Base-by-base conservation (phyloP, 805 yeast species). In the Kregervanrija pseudodelftensis region DNA sequence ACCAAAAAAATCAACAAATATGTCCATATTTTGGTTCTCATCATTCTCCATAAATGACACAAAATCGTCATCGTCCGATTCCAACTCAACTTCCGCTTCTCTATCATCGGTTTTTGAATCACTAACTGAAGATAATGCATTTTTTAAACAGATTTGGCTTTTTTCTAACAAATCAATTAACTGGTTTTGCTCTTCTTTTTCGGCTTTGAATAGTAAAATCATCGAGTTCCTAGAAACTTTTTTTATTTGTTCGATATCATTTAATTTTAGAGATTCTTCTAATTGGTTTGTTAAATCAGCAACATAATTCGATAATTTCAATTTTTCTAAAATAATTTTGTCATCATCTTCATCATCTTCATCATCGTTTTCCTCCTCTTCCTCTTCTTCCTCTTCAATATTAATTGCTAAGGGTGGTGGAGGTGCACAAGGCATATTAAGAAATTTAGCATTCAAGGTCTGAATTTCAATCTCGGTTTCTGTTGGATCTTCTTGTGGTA, bases 61-160 rank as follows among this genome's bases (percentile, higher is more conserved):
- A 13, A 47, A 15, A 22, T 47, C 49, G 7, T 51, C 51, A 5
- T 40, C 44, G 4, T 47, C 50, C n/a, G 43, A 22, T 17, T 49
- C 45, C 11, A 50, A 30, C 9, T 41, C 48, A 37, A 41, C 43
- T 30, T 40, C 33, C 11, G 40, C 30, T 8, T 49, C 42, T 36
- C 33, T 37, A 34, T 14, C 36, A 10, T 12, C 14, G 10, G 13
- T 12, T 22, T 35, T 33, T 37, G 32, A 7, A 35, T 9, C 15
- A 34, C 28, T 22, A 7, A 22, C 28, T 22, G 8, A 22, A 22
- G 28, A 36, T 11, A 33, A 13, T 5, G 15, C 13, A 33, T 14
- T 14, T 33, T n/a, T 33, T 33, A 14, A 14, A 14, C 13, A 33
- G 8, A 33, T 9, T 7, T n/a, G 15, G 10, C 36, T 33, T n/a